Base-by-base conservation (phyloP, 768 basidiomycete genomes). In the Rhizopogon sp. region DNA sequence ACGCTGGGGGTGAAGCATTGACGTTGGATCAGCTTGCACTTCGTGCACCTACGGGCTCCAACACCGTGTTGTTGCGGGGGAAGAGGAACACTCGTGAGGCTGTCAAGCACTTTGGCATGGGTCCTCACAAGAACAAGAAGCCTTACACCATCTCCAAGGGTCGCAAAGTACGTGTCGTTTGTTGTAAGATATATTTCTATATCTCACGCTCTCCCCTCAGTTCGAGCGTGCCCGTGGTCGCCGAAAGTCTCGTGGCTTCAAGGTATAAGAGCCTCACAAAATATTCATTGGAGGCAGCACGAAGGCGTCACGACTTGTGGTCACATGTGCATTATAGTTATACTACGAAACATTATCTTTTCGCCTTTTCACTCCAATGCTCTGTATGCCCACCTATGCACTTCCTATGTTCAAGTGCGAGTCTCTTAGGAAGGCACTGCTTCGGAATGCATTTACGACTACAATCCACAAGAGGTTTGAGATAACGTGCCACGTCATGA, bases 211-310 rank as follows among this genome's bases (percentile, higher is more conserved):
- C 16, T 52, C 55, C 42, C 37, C 35, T 45, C 58, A 87, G 87
- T 96, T 97, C 88, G 96, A 99, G 80, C 87, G 87, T 70, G 96
- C 78, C 73, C 95, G 96, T 85, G 96, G 96, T 80, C 91, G 96
- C 83, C 85, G 96, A 90, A 91, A 93, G 84, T 94, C 92, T 54
- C 88, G 89, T 75, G 93, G 91, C 64, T 95, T 94, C 91, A 95
- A 94, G 81, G 89, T 94, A 60, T 93, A 88, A 82, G 64, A 61
- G 63, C 60, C 59, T 50, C 49, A 54, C 68, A 73, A 70, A 72
- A 72, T 58, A 64, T 64, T 64, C 65, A 61, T 59, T 58, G 54
- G 46, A 35, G 53, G 66, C 71, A 63, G 62, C 63, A 64, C 55
- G 56, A 52, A 60, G 56, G 55, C 58, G 63, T 55, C 61, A 52